Percentiles rank a stretch among this genome's conserved stretches.
Conservation (phyloP, 2,329 filamentous ascomycete genomes). For the Talaromyces rugulosus region DNA sequence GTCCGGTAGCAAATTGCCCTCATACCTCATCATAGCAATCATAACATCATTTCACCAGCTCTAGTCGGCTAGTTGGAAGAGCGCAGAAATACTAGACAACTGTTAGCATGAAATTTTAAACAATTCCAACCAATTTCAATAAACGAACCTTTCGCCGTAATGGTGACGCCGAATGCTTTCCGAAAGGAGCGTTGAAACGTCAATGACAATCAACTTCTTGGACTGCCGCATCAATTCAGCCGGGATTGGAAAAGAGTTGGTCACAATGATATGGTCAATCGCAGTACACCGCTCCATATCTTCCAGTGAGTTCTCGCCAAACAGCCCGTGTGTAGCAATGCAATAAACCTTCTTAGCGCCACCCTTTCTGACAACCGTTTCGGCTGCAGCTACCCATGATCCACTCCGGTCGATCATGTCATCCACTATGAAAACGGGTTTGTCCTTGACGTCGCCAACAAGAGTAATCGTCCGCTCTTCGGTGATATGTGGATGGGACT, state of each 20-base stretch:
- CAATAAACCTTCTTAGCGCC: conserved; percentile 91
- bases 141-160: conserved; percentile 72
- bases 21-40: conserved; percentile 7
- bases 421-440: conserved; percentile 90
- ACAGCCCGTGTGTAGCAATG: conserved; percentile 94
- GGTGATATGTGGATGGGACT: conserved; percentile 60
- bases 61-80: conserved; percentile 62
- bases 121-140: background rate
- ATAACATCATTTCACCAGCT: conserved; percentile 10
- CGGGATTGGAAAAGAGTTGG: conserved; percentile 92
- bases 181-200: conserved; percentile 79
- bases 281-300: conserved; percentile 89
- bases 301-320: conserved; percentile 82
- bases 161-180: conserved; percentile 96
- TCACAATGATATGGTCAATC: conserved; percentile 91
- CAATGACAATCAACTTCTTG: conserved; percentile 82
- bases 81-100: conserved; percentile 42
- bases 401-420: conserved; percentile 98
- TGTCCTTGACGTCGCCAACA: conserved; percentile 87
- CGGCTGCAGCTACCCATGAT: conserved; percentile 95
- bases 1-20: background rate
- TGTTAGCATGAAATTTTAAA: conserved; percentile 16
- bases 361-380: conserved; percentile 92
- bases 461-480: conserved; percentile 94
- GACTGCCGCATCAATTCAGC: conserved; percentile 65